Conservation (phyloP, 2,329 filamentous ascomycete species). For the Cladosporium cucumerinum region DNA sequence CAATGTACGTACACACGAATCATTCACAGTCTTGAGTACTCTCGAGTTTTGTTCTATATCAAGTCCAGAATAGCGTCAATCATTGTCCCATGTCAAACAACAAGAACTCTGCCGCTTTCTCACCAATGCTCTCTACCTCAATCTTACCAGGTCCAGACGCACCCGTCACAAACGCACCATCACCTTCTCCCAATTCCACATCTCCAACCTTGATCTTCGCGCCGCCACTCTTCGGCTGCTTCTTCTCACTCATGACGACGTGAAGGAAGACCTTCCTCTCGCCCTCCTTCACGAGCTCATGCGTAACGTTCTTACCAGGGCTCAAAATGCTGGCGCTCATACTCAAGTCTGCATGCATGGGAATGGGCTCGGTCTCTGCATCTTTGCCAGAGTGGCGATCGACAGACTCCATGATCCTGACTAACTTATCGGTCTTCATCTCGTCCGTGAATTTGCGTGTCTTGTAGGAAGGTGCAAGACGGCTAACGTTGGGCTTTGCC, state of each 20-base stretch:
- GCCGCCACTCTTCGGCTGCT: constrained; percentile 62
- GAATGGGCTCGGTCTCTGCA: constrained; percentile 66
- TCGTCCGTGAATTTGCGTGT: constrained; percentile 70
- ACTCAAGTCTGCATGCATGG: constrained; percentile 78
- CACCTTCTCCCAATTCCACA: constrained; percentile 68
- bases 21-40: background rate
- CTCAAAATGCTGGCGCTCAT: constrained; percentile 76
- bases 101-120: constrained; percentile 47
- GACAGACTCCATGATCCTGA: constrained; percentile 72
- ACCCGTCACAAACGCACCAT: constrained; percentile 71
- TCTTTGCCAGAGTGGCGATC: constrained; percentile 64
- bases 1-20: background rate
- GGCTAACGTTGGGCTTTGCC: constrained; percentile 73
- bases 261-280: constrained; percentile 74
- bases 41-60: background rate
- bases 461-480: constrained; percentile 72
- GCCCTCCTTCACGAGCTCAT: constrained; percentile 65
- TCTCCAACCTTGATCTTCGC: constrained; percentile 69
- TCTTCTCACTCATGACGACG: constrained; percentile 62
- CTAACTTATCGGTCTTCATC: constrained; percentile 66
- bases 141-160: constrained; percentile 43
- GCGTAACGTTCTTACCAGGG: constrained; percentile 64
- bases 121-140: constrained; percentile 47
- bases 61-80: background rate
- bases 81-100: constrained; percentile 47